Base-by-base conservation (phyloP, 2,329 filamentous ascomycete genomes). In the Xylaria hypoxylon region DNA sequence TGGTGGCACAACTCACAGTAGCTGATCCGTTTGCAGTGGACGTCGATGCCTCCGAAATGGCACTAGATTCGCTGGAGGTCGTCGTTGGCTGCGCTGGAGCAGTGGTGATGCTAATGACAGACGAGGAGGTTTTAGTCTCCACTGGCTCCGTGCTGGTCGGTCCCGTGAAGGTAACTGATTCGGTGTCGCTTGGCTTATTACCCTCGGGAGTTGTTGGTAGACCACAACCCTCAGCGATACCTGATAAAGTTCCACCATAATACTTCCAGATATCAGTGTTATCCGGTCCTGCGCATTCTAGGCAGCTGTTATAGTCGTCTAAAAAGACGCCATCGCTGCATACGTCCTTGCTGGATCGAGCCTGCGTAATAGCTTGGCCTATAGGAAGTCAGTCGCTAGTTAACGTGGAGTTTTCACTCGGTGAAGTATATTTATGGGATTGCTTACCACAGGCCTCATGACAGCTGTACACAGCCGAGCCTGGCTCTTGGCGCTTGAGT, bases 241-340 rank as follows among this genome's bases (percentile, higher is more conserved):
- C 50, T 13, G 62, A 55, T 17, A 64, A 19, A 15, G 56, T 51
- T 10, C 24, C 22, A 24, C 62, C 56, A n/a, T 64, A 64, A 33
- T 48, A 45, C 26, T 64, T 55, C 62, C 62, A 64, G 19, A 64
- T 64, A 10, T 64, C 50, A 24, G 40, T 22, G 17, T 60, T 64
- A 31, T 64, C 56, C 7, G 62, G 56, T 5, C 62, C 62, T 2
- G 62, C 57, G 26, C 62, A 64, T 42, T 55, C n/a, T n/a, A 64
- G 13, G 33, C 62, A 64, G n/a, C 24, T 56, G 3, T 48, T 31
- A 4, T 64, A 64, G 50, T 60, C 48, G 56, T 35, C 8, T 17
- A 59, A 31, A 42, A 64, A 64, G 8, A 19, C 62, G 10, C 56
- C 33, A 26, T 64, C 42, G 31, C 19, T 55, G 50, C 62, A 64